These are phyloP conservation scores for Fusarium duplospermum DNA, from an alignment of 2,329 filamentous ascomycete genomes.

Conservation along the genomic window DNA sequence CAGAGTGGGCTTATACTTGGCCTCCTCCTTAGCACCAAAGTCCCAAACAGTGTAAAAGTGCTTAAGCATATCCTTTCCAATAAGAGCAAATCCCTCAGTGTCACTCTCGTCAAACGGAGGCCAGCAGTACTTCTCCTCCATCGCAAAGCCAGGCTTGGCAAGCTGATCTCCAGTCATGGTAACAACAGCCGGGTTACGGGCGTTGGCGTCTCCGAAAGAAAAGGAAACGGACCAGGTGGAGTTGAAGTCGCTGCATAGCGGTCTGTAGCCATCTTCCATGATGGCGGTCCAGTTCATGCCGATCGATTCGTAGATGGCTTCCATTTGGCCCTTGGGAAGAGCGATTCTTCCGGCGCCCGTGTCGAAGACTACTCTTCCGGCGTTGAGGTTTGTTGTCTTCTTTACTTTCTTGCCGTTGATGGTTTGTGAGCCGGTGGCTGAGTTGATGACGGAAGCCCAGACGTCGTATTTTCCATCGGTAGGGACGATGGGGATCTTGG, in stretches of 20 bases:
- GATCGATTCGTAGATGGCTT: slow-evolving; percentile 48
- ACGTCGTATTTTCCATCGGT: slow-evolving; percentile 43
- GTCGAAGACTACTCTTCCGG: slow-evolving; percentile 47
- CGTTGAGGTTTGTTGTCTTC: slow-evolving; percentile 6
- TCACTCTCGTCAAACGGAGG: slow-evolving; percentile 49
- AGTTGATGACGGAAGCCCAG: slow-evolving; percentile 45
- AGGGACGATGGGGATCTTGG: slow-evolving; percentile 34
- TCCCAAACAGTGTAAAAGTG: slow-evolving; percentile 52
- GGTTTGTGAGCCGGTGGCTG: slow-evolving; percentile 6
- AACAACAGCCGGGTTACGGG: slow-evolving; percentile 36
- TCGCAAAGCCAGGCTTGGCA: slow-evolving; percentile 47
- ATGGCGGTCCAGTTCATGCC: slow-evolving; percentile 52
- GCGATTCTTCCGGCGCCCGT: slow-evolving; percentile 46
- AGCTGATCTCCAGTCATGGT: slow-evolving; percentile 50
- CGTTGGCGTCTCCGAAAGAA: slow-evolving; percentile 33
- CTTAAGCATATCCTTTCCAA: slow-evolving; percentile 47
- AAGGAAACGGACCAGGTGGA: slow-evolving; percentile 49
- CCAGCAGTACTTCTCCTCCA: slow-evolving; percentile 49
- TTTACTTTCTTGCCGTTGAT: slow-evolving; percentile 35
- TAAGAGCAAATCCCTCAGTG: slow-evolving; percentile 43
- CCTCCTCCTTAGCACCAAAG: slow-evolving; percentile 39
- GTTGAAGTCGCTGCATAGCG: slow-evolving; percentile 52
- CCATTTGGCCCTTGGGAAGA: slow-evolving; percentile 43
- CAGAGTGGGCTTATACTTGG: slow-evolving; percentile 32
- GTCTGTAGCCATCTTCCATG: slow-evolving; percentile 43